These are phyloP conservation scores for Hymenoscyphus infarciens DNA, from an alignment of 2,329 filamentous ascomycete species.

Conservation along the genomic window DNA sequence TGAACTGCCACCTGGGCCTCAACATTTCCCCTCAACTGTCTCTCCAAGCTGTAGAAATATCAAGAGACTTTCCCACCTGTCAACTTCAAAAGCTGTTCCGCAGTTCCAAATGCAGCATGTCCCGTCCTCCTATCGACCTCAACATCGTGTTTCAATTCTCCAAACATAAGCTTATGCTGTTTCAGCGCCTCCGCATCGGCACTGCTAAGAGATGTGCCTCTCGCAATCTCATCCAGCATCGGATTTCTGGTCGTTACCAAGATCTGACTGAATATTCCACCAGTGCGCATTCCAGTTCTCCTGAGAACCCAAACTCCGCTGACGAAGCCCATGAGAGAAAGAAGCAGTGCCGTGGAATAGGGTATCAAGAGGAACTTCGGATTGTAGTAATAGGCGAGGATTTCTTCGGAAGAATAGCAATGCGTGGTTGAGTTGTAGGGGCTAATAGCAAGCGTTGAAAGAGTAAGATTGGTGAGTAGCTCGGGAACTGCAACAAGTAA, in stretches of 20 bases:
- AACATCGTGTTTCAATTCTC: slow-evolving; percentile 3
- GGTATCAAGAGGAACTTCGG: slow-evolving; percentile 1
- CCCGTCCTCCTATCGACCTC: not conserved
- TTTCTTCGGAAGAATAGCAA: not conserved
- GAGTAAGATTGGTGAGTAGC: slow-evolving; percentile 4
- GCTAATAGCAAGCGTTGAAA: slow-evolving; percentile 6
- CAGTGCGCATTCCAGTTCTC: slow-evolving; percentile 5
- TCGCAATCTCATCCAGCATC: not conserved
- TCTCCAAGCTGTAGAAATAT: not conserved
- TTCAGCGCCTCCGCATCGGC: not conserved
- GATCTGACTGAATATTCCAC: slow-evolving; percentile 4
- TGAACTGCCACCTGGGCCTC: no score
- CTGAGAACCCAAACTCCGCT: slow-evolving; percentile 4
- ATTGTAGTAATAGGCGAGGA: slow-evolving; percentile 4
- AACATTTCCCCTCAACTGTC: no score
- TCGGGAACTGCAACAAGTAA: not conserved
- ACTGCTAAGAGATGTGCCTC: not conserved
- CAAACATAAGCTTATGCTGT: slow-evolving; percentile 6
- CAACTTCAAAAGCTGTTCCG: not conserved
- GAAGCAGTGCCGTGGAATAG: not conserved
- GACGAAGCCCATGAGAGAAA: not conserved
- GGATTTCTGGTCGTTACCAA: slow-evolving; percentile 6
- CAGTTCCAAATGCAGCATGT: slow-evolving; percentile 6
- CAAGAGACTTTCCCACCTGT: slow-evolving; percentile 2
- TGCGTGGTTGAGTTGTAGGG: not conserved